Base-by-base conservation (phyloP, 129 eudicot genomes). In the Saposhnikovia divaricata region DNA sequence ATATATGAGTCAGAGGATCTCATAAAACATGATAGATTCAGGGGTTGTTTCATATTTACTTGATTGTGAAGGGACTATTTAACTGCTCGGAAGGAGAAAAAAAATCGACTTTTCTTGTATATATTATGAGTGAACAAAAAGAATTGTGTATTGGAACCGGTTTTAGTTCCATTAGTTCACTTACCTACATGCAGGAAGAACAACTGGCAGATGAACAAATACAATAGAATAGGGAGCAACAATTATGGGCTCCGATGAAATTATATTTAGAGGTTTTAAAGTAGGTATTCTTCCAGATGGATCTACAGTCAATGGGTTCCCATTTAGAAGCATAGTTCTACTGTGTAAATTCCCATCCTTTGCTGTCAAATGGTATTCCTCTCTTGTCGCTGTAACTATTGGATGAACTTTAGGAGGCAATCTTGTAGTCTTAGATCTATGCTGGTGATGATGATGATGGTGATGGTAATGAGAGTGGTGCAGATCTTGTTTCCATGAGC, bases 321-420 rank as follows among this genome's bases (percentile, higher is more conserved):
- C 92, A 70, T 93, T 93, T 42, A 93, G 86, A 82, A 91, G 77
- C 91, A 89, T 90, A 10, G 81, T 84, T 74, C 83, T 91, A 85
- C 97, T 88, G 72, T 91, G 98, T 81, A 93, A 78, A 79, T 91
- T 78, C 40, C 93, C 97, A 53, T 91, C 87, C 83, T 83, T 77
- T 12, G 97, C 85, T 21, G 97, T 93, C 88, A 93, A 79, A 80
- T 93, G 98, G 85, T 89, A 93, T 82, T 93, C 98, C 82, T 86
- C 85, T 73, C 97, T 85, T 42, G 77, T 80, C 25, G 78, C 68
- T 73, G 14, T 81, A n/a, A 45, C 65, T 43, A 16, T 79, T 71
- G 57, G 39, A 40, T 77, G 72, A 10, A 39, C 80, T 40, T 53
- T 70, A 82, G 43, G 42, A 45, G 79, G 85, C 78, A 79, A 6